A percentile compares a stretch with the other conserved stretches of the same genome.
phyloP scores from a whole-genome alignment of 192 early-diverging fungal genomes.

The Coemansia sp. region DNA sequence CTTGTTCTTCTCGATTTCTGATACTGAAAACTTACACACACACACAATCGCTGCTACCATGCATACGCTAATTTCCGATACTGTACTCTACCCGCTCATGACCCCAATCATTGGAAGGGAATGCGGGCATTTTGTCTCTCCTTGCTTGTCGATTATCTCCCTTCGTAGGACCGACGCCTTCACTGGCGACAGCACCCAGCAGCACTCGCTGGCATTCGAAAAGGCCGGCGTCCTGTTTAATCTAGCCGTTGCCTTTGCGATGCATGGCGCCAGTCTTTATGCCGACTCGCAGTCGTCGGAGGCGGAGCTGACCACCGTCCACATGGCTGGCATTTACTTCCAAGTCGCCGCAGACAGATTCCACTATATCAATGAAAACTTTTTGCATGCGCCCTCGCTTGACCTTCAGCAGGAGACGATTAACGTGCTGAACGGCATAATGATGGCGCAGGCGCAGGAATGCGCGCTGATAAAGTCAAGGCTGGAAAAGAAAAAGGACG shows the following conservation, averaged over 20 bases:
- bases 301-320: conserved; percentile 59
- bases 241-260: conserved; percentile 76
- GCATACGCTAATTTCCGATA: conserved; percentile 8
- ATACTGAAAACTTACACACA: background rate
- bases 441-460: conserved; percentile 96
- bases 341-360: conserved; percentile 94
- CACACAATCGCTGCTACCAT: background rate
- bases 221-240: conserved; percentile 97
- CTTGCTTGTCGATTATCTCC: conserved; percentile 8
- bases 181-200: conserved; percentile 70
- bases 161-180: conserved; percentile 79
- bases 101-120: too few species aligned
- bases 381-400: conserved; percentile 91
- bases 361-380: conserved; percentile 96
- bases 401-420: conserved; percentile 91
- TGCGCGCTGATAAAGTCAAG: conserved; percentile 84
- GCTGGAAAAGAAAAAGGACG: conserved; percentile 84
- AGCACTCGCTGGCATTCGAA: conserved; percentile 95
- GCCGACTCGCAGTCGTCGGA: conserved; percentile 53
- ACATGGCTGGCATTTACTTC: conserved; percentile 86
- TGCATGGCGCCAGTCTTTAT: conserved; percentile 44
- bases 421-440: conserved; percentile 77
- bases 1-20: background rate
- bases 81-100: background rate
- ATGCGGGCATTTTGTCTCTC: conserved; percentile 1